A percentile compares a stretch with the other conserved stretches of the same genome.
phyloP scores from a whole-genome alignment of 1,139 yeast species.

The Candida anutae region DNA sequence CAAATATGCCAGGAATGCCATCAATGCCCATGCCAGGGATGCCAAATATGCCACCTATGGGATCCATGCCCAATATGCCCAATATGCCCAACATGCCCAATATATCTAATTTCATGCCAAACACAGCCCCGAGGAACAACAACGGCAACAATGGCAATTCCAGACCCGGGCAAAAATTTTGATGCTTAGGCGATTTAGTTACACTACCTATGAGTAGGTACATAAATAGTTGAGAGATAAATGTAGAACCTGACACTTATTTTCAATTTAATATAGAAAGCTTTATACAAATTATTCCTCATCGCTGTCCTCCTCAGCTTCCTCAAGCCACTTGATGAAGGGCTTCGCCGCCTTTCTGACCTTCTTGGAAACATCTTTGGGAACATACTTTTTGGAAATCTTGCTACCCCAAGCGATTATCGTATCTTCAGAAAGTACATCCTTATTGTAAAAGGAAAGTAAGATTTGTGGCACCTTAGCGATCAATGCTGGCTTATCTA shows the following conservation, averaged over 20 bases:
- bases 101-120: conserved; percentile 12
- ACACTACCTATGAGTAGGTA: too few species aligned
- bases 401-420: conserved; percentile 83
- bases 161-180: too few species aligned
- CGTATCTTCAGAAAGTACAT: conserved; percentile 76
- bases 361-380: conserved; percentile 86
- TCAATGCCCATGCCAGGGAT: conserved; percentile 14
- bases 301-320: conserved; percentile 70
- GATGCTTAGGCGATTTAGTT: too few species aligned
- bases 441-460: conserved; percentile 74
- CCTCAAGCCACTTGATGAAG: conserved; percentile 87
- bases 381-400: conserved; percentile 88
- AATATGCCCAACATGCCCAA: conserved; percentile 11
- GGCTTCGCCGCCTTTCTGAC: conserved; percentile 96
- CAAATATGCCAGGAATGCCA: conserved; percentile 21
- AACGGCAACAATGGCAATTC: too few species aligned
- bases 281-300: conserved; percentile 34
- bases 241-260: too few species aligned
- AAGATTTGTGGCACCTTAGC: conserved; percentile 73
- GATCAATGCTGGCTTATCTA: conserved; percentile 70
- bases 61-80: conserved; percentile 10
- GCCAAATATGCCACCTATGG: conserved; percentile 14
- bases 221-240: too few species aligned
- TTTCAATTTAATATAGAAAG: neutral
- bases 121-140: conserved; percentile 2